A percentile compares a stretch with the other conserved stretches of the same genome.
Evolutionary conservation across 257 asterid genomes (phyloP).

Genomic region (Marsdenia floribunda): DNA sequence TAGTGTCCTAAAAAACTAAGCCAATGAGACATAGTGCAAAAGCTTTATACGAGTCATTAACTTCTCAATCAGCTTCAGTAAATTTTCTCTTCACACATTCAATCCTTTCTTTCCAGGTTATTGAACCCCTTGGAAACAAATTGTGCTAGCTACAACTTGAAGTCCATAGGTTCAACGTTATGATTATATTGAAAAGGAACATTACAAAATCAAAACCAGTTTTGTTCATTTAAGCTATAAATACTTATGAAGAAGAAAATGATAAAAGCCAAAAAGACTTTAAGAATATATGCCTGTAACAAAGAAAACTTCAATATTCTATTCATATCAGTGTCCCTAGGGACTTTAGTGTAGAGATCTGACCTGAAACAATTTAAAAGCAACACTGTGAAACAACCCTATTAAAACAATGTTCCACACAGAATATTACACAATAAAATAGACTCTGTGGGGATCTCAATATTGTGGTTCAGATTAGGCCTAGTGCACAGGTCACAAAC

Average conservation of each 20-base stretch:
- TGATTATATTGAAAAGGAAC: not conserved
- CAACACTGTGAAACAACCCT: not conserved
- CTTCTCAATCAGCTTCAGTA: not conserved
- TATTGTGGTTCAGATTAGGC: not conserved
- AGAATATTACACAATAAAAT: not conserved
- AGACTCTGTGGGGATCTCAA: not conserved
- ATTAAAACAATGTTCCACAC: not conserved
- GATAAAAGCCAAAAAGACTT: too few relatives aligned
- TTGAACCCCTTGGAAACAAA: not conserved
- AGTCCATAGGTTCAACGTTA: not conserved
- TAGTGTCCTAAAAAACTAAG: not conserved
- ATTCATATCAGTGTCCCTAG: not conserved
- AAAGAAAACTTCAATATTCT: not conserved
- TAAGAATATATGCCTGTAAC: not conserved
- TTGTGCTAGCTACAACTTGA: not conserved
- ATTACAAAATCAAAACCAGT: too few relatives aligned
- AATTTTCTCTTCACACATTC: not conserved
- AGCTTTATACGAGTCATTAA: not conserved
- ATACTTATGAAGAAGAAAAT: too few relatives aligned
- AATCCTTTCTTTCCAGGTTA: not conserved
- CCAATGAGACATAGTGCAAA: not conserved
- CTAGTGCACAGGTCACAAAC: not conserved
- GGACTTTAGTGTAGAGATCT: not conserved
- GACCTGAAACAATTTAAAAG: not conserved
- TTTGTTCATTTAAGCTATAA: too few relatives aligned